Base-by-base conservation (phyloP, 2,329 filamentous ascomycete species). In the Phaeosphaeriaceae sp. region DNA sequence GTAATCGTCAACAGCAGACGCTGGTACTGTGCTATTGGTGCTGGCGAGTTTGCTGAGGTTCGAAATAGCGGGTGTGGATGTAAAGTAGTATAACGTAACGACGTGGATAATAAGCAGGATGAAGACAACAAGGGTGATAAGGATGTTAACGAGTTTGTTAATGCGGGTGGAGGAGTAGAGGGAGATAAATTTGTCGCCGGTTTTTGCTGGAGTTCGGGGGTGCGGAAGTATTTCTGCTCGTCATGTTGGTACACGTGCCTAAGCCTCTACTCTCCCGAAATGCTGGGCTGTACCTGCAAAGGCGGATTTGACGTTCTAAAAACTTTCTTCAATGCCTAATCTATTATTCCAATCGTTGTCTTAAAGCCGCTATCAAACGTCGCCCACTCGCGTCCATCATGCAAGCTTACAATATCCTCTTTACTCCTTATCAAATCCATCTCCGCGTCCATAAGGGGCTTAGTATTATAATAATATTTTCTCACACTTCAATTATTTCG, bases 41-140 rank as follows among this genome's bases (percentile, higher is more conserved):
- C 18, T 33, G 30, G 30, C 33, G 12, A 17, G 9, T 20, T 37
- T 18, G 15, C 21, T 9, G 26, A 38, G 21, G 26, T 37, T 45
- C 11, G 40, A 33, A 3, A 33, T 33, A 9, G 48, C 29, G 3
- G 42, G 52, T 1, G 55, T 53, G 35, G 60, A 63, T 2, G 74
- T 73, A 0, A 77, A 50, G 21, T 69, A 54, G 50, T 76, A 77
- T 67, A 77, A 68, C 4, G 66, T 67, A 5, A 76, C 58, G 6
- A 77, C 73, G 0, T 76, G 76, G 7, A 76, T 56, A 1, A 76
- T 66, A 1, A 77, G 64, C 2, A 77, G 63, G 11, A 73, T 62
- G 58, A 77, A 76, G 38, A 78, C 76, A 15, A 77, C 61, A n/a
- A 71, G 49, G 0, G 74, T 76, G 53, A 78, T 76, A 48, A 77